phyloP scores from a whole-genome alignment of 2,329 filamentous ascomycete species.

The Cadophora luteo-olivacea region DNA sequence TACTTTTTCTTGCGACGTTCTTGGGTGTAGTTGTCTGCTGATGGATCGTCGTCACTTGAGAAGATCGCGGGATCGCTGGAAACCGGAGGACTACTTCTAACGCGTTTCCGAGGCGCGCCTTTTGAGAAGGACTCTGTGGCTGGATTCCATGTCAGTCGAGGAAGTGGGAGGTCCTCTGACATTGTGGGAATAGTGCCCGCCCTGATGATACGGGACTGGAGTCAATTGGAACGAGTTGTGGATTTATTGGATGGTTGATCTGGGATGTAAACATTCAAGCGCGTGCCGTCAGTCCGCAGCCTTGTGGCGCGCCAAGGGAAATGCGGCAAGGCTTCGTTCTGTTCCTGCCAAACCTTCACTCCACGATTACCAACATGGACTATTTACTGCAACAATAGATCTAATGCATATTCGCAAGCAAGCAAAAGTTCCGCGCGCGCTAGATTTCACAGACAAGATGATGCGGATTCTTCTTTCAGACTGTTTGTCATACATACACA shows the following conservation, averaged over 20 bases:
- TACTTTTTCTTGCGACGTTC: constrained; percentile 67
- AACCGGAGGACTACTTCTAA: constrained; percentile 47
- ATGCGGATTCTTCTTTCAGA: too few relatives aligned
- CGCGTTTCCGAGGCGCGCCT: constrained; percentile 48
- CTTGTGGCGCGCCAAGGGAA: constrained; percentile 9
- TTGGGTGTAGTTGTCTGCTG: constrained; percentile 67
- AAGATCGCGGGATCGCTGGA: constrained; percentile 76
- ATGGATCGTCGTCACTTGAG: constrained; percentile 74
- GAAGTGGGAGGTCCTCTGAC: constrained; percentile 36
- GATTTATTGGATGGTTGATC: constrained; percentile 1
- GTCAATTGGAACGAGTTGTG: constrained; percentile 2
- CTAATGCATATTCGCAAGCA: neutral
- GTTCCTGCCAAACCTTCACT: neutral
- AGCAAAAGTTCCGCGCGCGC: neutral
- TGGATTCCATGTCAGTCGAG: constrained; percentile 32
- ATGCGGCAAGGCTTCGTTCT: neutral
- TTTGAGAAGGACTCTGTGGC: constrained; percentile 30
- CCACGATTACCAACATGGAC: neutral
- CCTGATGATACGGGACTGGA: neutral
- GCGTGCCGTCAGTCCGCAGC: constrained; percentile 8
- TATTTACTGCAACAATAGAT: neutral
- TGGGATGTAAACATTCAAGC: constrained; percentile 16
- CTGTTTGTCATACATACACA: too few relatives aligned
- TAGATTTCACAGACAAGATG: too few relatives aligned
- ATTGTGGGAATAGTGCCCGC: constrained; percentile 17